Conservation (phyloP, 495 filamentous ascomycete genomes). For the Podospora anserina region DNA sequence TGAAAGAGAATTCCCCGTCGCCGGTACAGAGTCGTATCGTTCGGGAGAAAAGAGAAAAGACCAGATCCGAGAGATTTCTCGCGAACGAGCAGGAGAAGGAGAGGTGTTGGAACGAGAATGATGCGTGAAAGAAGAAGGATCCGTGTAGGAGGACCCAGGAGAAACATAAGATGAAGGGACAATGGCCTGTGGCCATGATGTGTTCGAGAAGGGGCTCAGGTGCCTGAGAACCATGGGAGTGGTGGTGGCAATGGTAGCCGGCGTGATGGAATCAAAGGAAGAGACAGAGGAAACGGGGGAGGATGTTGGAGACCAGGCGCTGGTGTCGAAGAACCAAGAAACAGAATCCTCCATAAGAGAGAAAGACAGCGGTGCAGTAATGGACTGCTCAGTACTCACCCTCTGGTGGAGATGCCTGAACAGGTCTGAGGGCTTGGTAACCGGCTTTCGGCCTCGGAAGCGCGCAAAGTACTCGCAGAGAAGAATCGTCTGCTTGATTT, state of each 20-base stretch:
- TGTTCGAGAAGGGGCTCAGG: slow-evolving; percentile 21
- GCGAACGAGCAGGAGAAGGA: slow-evolving; percentile 18
- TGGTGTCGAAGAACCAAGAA: slow-evolving; percentile 37
- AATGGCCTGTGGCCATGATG: slow-evolving; percentile 24
- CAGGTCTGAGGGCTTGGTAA: slow-evolving; percentile 41
- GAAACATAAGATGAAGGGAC: slow-evolving; percentile 14
- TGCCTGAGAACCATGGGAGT: slow-evolving; percentile 24
- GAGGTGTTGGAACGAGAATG: slow-evolving; percentile 24
- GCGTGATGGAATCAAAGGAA: slow-evolving; percentile 27
- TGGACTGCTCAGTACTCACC: slow-evolving; percentile 44
- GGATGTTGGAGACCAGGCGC: slow-evolving; percentile 33
- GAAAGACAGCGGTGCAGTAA: slow-evolving; percentile 30
- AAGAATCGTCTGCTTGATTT: slow-evolving; percentile 54
- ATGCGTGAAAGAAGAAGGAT: slow-evolving; percentile 2
- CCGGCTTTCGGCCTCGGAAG: slow-evolving; percentile 50
- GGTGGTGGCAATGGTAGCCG: slow-evolving; percentile 22
- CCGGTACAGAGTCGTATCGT: slow-evolving; percentile 19
- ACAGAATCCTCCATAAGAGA: slow-evolving; percentile 24
- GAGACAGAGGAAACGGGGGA: slow-evolving; percentile 35
- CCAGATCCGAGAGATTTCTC: slow-evolving; percentile 23
- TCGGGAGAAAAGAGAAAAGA: slow-evolving; percentile 31
- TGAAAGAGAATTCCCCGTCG: slow-evolving; percentile 20
- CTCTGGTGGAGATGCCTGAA: slow-evolving; percentile 52
- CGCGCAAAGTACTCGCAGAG: slow-evolving; percentile 53
- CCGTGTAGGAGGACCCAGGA: slow-evolving; percentile 10